Evolutionary conservation across 306 rosid genomes (phyloP), one percentile per base, ranked within the genome.

Genomic region (Hippophae tibetana): DNA sequence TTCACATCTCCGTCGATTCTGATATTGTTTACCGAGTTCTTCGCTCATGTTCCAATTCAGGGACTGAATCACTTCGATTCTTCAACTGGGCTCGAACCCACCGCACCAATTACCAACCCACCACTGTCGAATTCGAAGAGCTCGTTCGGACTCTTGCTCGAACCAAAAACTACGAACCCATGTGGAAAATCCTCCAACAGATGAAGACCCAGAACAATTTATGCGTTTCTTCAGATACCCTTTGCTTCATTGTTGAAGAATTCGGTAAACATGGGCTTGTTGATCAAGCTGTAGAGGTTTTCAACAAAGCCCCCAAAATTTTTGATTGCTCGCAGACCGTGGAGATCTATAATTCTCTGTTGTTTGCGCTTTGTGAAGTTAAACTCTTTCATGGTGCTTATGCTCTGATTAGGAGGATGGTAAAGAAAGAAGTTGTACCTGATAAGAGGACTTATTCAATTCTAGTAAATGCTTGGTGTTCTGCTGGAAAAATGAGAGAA

Each of bases 21-120:
- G 97, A 90, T 53, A 85, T 90, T 41, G 95, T 90, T 70, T 87
- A 69, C 77, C 87, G 97, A 18, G 94, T 87, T 47, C 94, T 90
- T 58, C 97, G 90, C 43, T 78, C 96, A 10, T 87, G 90, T 71
- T 83, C 88, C 51, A 50, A 62, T 52, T 55, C 74, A 48, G 76
- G 82, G 56, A 71, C 81, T 1, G 90, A 81, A 47, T 72, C 94
- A 58, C 81, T 84, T 66, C 94, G 95, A 41, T 90, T 90, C 83
- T 90, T 90, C 85, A 81, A 84, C 52, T 90, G 97, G 97, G 97
- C 86, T 3, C 87, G 79, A 26, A 44, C 90, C 42, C 71, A 71
- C 56, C 75, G 69, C 69, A 81, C 94, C 10, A 31, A 72, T 46
- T 87, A 87, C 77, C 47, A 61, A 4, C 97, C 97, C 7, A 90